Conservation (phyloP, 2,329 filamentous ascomycete genomes). For the Lachnellula suecica region DNA sequence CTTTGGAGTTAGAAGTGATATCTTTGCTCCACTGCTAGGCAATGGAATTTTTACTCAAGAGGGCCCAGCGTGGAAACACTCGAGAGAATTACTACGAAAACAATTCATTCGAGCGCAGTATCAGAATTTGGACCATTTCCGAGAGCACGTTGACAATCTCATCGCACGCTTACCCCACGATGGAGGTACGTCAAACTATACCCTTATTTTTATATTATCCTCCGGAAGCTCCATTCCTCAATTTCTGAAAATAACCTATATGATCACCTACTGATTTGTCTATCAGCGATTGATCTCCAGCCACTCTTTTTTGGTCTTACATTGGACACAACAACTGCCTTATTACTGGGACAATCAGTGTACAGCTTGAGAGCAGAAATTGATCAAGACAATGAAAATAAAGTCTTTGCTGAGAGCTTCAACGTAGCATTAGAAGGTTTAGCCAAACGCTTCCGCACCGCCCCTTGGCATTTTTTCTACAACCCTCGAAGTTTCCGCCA, state of each 20-base stretch:
- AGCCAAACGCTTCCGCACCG: constrained; percentile 30
- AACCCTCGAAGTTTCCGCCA: constrained; percentile 6
- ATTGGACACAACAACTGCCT: constrained; percentile 55
- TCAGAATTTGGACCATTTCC: constrained; percentile 15
- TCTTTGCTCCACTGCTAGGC: constrained; percentile 31
- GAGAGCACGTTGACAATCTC: constrained; percentile 30
- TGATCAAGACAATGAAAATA: constrained; percentile 11
- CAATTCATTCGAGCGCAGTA: constrained; percentile 26
- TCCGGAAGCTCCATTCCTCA: too few relatives aligned
- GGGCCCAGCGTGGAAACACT: constrained; percentile 34
- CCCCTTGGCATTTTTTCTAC: constrained; percentile 8
- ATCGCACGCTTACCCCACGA: constrained; percentile 20
- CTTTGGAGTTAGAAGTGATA: constrained; percentile 27
- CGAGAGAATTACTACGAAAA: constrained; percentile 28
- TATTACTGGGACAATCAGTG: constrained; percentile 52
- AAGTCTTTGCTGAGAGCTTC: constrained; percentile 37
- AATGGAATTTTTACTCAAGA: constrained; percentile 38
- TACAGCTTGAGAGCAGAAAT: constrained; percentile 20
- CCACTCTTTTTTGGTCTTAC: constrained; percentile 50
- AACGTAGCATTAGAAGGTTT: constrained; percentile 34
- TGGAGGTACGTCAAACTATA: too few relatives aligned
- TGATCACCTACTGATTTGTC: too few relatives aligned
- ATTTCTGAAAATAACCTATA: too few relatives aligned
- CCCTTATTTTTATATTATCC: too few relatives aligned
- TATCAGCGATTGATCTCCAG: constrained; percentile 36